Conservation (phyloP, 2,329 filamentous ascomycete genomes). For the Fusarium vanettenii region DNA sequence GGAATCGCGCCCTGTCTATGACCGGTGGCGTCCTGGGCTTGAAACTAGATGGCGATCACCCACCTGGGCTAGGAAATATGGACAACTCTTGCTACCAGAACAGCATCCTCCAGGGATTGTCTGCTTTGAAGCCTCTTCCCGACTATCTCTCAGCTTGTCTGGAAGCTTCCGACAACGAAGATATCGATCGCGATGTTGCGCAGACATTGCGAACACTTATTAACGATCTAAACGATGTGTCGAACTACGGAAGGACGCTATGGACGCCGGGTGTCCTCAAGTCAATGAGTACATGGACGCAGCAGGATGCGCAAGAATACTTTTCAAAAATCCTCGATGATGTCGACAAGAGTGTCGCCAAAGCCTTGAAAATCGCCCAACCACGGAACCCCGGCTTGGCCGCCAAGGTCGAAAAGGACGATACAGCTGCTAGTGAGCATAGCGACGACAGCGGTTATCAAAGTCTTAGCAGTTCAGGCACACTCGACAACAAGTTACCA, state of each 20-base stretch:
- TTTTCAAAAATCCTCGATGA: constrained; percentile 90
- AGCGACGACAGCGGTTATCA: constrained; percentile 70
- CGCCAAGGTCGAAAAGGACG: constrained; percentile 52
- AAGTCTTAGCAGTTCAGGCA: constrained; percentile 55
- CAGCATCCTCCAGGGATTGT: constrained; percentile 87
- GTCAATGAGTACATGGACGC: constrained; percentile 93
- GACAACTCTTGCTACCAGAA: constrained; percentile 99
- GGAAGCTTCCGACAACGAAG: constrained; percentile 40
- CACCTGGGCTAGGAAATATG: constrained; percentile 84
- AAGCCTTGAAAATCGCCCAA: constrained; percentile 51
- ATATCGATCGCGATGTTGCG: constrained; percentile 52
- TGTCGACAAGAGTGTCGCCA: constrained; percentile 80
- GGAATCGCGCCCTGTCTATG: constrained; percentile 66
- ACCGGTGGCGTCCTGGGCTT: constrained; percentile 57
- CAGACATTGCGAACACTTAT: constrained; percentile 73
- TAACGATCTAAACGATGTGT: constrained; percentile 73
- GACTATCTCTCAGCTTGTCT: constrained; percentile 69
- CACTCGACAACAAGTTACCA: constrained; percentile 52
- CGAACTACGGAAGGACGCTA: constrained; percentile 79
- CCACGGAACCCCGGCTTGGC: constrained; percentile 54
- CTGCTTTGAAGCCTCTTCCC: constrained; percentile 77
- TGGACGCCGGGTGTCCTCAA: constrained; percentile 88
- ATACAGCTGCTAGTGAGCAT: constrained; percentile 58
- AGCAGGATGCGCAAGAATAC: constrained; percentile 98
- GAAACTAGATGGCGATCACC: constrained; percentile 58